phyloP scores from a whole-genome alignment of 2,329 filamentous ascomycete species.

The Aspergillus eucalypticola region DNA sequence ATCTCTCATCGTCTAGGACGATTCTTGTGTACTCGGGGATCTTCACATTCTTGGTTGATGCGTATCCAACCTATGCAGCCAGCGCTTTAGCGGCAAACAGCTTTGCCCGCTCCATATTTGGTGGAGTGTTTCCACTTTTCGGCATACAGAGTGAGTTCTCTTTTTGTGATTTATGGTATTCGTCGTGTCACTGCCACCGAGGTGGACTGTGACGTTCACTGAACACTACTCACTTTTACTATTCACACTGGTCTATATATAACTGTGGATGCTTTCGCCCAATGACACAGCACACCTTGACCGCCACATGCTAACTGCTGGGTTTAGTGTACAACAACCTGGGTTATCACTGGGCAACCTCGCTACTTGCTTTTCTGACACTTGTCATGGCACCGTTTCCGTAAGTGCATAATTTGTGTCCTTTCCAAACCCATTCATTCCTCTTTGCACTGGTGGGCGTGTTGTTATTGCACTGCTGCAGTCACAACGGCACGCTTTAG shows the following conservation, averaged over 20 bases:
- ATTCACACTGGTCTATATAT: background rate
- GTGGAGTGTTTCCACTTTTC: slow-evolving; percentile 75
- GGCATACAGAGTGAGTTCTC: slow-evolving; percentile 56
- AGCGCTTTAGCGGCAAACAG: slow-evolving; percentile 79
- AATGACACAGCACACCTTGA: slow-evolving; percentile 10
- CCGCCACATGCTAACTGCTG: slow-evolving; percentile 25
- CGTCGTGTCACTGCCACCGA: background rate
- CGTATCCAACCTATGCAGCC: slow-evolving; percentile 50
- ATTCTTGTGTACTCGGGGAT: slow-evolving; percentile 79
- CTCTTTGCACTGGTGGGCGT: background rate
- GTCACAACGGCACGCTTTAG: slow-evolving; percentile 8
- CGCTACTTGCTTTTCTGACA: slow-evolving; percentile 46
- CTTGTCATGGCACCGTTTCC: slow-evolving; percentile 49
- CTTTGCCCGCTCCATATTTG: slow-evolving; percentile 76
- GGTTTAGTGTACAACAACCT: slow-evolving; percentile 48
- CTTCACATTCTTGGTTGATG: slow-evolving; percentile 81
- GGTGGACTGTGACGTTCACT: too few relatives aligned
- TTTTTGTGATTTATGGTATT: slow-evolving; percentile 2
- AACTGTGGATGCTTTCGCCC: too few relatives aligned
- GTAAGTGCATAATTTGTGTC: slow-evolving; percentile 33
- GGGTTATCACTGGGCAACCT: slow-evolving; percentile 50
- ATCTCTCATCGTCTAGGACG: slow-evolving; percentile 51
- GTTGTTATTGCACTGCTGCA: background rate
- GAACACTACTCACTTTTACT: background rate
- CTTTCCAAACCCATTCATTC: background rate